These are phyloP conservation scores for Pholiota conissans DNA, from an alignment of 768 basidiomycete species.

Conservation along the genomic window DNA sequence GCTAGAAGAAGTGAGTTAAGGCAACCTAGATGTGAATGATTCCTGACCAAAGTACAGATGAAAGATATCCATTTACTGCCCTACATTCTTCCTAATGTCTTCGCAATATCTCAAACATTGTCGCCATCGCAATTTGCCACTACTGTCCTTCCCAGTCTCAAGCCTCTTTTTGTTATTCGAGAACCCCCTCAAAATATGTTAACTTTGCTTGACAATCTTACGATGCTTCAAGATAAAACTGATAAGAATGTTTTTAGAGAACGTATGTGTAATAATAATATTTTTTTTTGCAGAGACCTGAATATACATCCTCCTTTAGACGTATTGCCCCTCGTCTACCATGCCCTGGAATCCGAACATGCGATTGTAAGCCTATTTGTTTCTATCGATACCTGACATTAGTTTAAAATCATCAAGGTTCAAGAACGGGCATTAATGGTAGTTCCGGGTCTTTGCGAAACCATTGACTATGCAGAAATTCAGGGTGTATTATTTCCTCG, in stretches of 20 bases:
- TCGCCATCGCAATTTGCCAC: constrained; percentile 79
- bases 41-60: constrained; percentile 51
- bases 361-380: constrained; percentile 50
- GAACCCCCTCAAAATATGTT: constrained; percentile 99
- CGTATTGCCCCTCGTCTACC: constrained; percentile 95
- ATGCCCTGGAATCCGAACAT: constrained; percentile 95
- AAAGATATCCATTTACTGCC: constrained; percentile 93
- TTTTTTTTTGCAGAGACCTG: neutral
- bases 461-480: constrained; percentile 93
- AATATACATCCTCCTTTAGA: constrained; percentile 44
- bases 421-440: constrained; percentile 86
- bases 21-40: neutral
- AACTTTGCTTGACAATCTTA: constrained; percentile 86
- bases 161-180: constrained; percentile 85
- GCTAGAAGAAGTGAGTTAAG: constrained; percentile 76
- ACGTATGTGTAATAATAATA: too few species aligned
- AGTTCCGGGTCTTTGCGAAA: constrained; percentile 89
- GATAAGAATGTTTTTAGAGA: constrained; percentile 84
- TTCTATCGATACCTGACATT: neutral
- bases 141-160: constrained; percentile 82
- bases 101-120: constrained; percentile 79
- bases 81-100: constrained; percentile 94
- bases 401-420: constrained; percentile 47
- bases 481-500: constrained; percentile 88
- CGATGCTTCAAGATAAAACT: constrained; percentile 86